Conservation (phyloP, 768 basidiomycete genomes). For the Rhodocollybia butyracea region DNA sequence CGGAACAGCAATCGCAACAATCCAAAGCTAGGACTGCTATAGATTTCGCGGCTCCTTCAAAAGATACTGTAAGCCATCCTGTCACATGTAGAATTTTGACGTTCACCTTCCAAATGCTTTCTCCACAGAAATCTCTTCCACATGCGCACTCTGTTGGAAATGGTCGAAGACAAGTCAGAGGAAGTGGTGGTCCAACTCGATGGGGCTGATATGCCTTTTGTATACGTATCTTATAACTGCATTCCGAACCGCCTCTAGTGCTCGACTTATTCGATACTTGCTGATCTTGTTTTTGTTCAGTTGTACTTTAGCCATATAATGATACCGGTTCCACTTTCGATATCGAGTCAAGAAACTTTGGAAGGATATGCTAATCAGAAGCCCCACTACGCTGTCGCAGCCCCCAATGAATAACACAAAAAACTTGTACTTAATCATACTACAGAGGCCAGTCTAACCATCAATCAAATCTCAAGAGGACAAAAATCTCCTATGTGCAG, state of each 20-base stretch:
- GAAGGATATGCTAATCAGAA: too few species aligned
- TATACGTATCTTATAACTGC: neutral
- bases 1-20: slow-evolving; percentile 49
- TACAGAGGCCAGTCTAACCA: too few species aligned
- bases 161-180: neutral
- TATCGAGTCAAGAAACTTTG: too few species aligned
- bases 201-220: neutral
- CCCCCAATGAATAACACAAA: too few species aligned
- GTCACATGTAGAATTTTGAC: neutral
- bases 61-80: neutral
- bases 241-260: neutral
- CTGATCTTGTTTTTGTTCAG: too few species aligned
- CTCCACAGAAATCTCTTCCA: neutral
- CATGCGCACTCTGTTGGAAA: neutral
- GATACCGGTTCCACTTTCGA: too few species aligned
- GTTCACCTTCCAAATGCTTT: neutral
- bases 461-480: too few species aligned
- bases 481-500: too few species aligned
- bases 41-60: slow-evolving; percentile 41
- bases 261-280: neutral
- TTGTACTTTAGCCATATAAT: too few species aligned
- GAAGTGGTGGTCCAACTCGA: neutral
- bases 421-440: too few species aligned
- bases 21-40: slow-evolving; percentile 46
- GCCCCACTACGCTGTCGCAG: too few species aligned